Conservation (phyloP, 495 filamentous ascomycete species). For the Xylaria palmicola region DNA sequence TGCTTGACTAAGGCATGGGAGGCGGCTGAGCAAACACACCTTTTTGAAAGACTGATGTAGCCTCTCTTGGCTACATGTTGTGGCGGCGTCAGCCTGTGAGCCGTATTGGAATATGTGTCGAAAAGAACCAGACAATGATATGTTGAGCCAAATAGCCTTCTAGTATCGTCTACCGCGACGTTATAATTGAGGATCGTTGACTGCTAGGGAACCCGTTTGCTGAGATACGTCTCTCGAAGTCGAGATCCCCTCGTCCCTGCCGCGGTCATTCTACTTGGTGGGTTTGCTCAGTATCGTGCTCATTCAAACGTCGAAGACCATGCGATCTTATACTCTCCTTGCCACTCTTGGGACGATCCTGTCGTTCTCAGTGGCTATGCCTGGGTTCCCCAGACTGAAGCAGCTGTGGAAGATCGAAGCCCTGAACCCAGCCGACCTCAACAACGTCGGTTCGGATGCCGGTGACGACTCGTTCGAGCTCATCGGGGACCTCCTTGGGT, state of each 20-base stretch:
- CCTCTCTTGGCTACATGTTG: neutral
- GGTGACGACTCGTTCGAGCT: slow-evolving; percentile 15
- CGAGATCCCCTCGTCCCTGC: neutral
- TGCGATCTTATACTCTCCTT: neutral
- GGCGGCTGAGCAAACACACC: no score
- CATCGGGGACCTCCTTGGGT: slow-evolving; percentile 15
- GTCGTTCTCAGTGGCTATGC: neutral
- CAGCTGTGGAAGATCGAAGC: slow-evolving; percentile 9
- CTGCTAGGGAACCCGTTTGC: neutral
- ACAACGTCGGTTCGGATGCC: slow-evolving; percentile 2
- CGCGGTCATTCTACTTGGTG: neutral
- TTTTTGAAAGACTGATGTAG: neutral
- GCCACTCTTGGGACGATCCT: neutral
- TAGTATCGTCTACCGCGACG: neutral
- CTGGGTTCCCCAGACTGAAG: neutral
- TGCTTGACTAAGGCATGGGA: slow-evolving; percentile 1
- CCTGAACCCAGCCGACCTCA: neutral
- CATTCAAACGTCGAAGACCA: no score
- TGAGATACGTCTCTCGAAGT: neutral
- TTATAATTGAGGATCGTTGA: neutral
- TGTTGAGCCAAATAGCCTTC: neutral
- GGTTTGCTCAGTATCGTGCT: neutral
- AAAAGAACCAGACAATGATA: neutral
- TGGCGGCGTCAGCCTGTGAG: neutral
- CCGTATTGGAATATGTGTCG: neutral